Evolutionary conservation across 176 grass and related monocot genomes (phyloP).

Genomic region (Alopecurus myosuroides): DNA sequence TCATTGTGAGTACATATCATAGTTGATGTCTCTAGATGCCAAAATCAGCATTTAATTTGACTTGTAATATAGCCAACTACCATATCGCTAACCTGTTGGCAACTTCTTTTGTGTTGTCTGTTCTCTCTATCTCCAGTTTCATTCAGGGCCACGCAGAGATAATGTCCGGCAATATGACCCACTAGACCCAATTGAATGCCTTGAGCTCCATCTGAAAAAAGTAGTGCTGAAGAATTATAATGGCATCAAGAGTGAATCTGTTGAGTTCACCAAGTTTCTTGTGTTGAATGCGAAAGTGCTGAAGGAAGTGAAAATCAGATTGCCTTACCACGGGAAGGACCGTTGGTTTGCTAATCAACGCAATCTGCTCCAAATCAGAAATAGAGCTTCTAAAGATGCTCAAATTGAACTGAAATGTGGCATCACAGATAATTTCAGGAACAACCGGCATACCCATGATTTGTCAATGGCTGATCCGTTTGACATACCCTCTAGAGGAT

Average conservation of each 20-base stretch:
- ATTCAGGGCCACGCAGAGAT: neutral
- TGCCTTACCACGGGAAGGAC: neutral
- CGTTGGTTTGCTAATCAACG: neutral
- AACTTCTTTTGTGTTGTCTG: too few species aligned
- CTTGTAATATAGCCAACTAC: neutral
- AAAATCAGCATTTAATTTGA: neutral
- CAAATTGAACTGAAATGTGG: neutral
- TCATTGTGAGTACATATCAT: neutral
- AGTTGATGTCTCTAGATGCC: neutral
- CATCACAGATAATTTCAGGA: neutral
- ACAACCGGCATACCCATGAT: neutral
- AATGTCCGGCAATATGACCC: neutral
- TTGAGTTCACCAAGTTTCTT: conserved; percentile 4
- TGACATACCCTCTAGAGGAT: neutral
- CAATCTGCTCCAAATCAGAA: neutral
- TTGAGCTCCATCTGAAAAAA: neutral
- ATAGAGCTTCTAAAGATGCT: neutral
- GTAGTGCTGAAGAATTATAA: neutral
- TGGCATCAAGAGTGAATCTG: neutral
- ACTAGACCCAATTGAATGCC: neutral
- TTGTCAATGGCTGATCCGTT: neutral
- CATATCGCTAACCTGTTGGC: neutral
- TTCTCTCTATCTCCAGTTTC: neutral
- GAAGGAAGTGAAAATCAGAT: neutral
- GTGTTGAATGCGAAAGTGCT: neutral